Conservation (phyloP, 768 basidiomycete genomes). For the Boletellus ananas region DNA sequence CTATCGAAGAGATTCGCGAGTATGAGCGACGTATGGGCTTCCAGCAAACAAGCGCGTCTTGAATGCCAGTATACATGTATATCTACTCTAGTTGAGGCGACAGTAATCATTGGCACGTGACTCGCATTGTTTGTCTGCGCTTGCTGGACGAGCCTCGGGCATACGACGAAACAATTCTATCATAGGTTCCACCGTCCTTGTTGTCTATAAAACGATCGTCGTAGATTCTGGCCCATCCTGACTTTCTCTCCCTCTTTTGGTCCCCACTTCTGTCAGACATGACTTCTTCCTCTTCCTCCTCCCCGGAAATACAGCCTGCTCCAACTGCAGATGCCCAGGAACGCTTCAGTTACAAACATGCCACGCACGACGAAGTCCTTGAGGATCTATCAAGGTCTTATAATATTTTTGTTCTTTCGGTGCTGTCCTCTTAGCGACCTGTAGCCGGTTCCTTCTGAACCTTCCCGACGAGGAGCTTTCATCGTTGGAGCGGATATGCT, state of each 20-base stretch:
- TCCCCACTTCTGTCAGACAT: constrained; percentile 38
- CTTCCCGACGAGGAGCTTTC: constrained; percentile 90
- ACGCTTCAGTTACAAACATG: constrained; percentile 60
- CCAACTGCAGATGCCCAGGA: constrained; percentile 38
- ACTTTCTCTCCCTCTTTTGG: constrained; percentile 31
- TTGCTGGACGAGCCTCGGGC: constrained; percentile 16
- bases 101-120: constrained; percentile 12
- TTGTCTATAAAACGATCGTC: constrained; percentile 34
- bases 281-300: constrained; percentile 77
- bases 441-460: constrained; percentile 93
- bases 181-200: constrained; percentile 24
- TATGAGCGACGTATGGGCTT: constrained; percentile 93
- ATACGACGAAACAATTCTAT: constrained; percentile 22
- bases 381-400: constrained; percentile 84
- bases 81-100: not conserved
- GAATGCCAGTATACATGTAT: constrained; percentile 6
- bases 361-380: constrained; percentile 79
- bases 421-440: constrained; percentile 12
- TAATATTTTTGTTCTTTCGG: constrained; percentile 10
- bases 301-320: constrained; percentile 62
- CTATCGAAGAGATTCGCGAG: constrained; percentile 76
- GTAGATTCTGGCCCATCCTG: constrained; percentile 23
- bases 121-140: constrained; percentile 19
- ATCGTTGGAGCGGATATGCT: constrained; percentile 91
- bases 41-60: constrained; percentile 31